Conservation (phyloP, 805 yeast species). For the Yamadazyma philogaea region DNA sequence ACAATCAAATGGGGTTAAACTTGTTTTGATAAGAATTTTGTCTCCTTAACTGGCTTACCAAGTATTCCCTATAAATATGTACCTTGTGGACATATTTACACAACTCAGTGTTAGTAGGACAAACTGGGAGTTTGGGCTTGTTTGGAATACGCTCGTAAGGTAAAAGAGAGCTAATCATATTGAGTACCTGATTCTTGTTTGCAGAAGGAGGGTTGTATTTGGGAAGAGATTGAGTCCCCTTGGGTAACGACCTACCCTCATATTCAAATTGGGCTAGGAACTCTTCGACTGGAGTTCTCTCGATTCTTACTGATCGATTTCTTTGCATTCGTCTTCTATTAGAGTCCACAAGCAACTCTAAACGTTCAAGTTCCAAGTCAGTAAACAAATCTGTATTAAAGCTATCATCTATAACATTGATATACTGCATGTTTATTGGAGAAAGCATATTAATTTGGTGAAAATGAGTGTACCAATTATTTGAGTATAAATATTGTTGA, state of each 20-base stretch:
- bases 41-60: conserved; percentile 9
- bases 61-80: conserved; percentile 18
- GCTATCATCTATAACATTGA: conserved; percentile 18
- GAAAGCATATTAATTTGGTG: background rate
- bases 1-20: background rate
- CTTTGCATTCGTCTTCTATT: conserved; percentile 3
- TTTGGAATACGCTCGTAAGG: conserved; percentile 1
- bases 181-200: conserved; percentile 6
- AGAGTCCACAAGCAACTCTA: conserved; percentile 1
- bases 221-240: conserved; percentile 7
- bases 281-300: background rate
- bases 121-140: conserved; percentile 20
- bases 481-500: background rate
- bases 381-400: conserved; percentile 14
- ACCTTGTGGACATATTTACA: conserved; percentile 22
- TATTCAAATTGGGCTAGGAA: background rate
- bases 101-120: conserved; percentile 25
- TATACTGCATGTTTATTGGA: background rate
- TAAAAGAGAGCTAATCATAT: background rate
- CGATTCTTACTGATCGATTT: conserved; percentile 1
- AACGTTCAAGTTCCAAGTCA: conserved; percentile 5
- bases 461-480: background rate
- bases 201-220: conserved; percentile 16
- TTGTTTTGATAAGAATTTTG: conserved; percentile 6
- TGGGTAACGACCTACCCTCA: background rate